Conservation (phyloP, 2,329 filamentous ascomycete species). For the Scytalidium lignicola region DNA sequence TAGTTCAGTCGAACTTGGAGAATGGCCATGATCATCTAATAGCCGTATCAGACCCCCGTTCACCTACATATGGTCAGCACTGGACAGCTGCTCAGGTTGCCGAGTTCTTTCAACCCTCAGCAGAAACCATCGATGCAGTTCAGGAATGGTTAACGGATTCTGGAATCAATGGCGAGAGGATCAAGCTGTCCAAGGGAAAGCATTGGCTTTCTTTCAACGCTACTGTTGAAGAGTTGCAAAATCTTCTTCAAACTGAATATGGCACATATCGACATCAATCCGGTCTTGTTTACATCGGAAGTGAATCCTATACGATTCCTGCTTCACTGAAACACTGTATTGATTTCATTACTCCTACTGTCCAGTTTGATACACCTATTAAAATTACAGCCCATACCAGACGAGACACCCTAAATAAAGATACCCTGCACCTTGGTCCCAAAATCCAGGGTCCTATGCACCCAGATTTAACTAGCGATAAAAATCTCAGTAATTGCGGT, state of each 20-base stretch:
- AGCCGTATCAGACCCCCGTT: conserved; percentile 39
- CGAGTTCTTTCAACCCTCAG: conserved; percentile 36
- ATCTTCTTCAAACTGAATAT: conserved; percentile 47
- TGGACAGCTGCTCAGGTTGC: conserved; percentile 39
- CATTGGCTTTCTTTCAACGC: conserved; percentile 29
- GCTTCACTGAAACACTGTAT: conserved; percentile 23
- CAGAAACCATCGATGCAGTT: conserved; percentile 43
- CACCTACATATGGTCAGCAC: conserved; percentile 41
- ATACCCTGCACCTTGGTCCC: conserved; percentile 15
- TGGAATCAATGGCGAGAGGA: conserved; percentile 43
- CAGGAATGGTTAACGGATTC: conserved; percentile 47
- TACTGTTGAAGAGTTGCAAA: conserved; percentile 37
- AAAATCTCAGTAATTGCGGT: conserved; percentile 4
- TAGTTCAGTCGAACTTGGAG: conserved; percentile 41
- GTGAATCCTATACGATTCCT: conserved; percentile 25
- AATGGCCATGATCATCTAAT: conserved; percentile 38
- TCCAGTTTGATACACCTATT: conserved; percentile 24
- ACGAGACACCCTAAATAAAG: conserved; percentile 2
- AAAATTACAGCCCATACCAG: not conserved
- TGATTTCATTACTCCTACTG: conserved; percentile 28
- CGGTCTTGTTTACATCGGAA: conserved; percentile 32
- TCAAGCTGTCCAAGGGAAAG: conserved; percentile 37
- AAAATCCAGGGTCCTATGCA: conserved; percentile 33
- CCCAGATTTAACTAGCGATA: conserved; percentile 11
- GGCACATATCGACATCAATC: conserved; percentile 48